Conservation (phyloP, 768 basidiomycete species). For the Agaricus sinodeliciosus region DNA sequence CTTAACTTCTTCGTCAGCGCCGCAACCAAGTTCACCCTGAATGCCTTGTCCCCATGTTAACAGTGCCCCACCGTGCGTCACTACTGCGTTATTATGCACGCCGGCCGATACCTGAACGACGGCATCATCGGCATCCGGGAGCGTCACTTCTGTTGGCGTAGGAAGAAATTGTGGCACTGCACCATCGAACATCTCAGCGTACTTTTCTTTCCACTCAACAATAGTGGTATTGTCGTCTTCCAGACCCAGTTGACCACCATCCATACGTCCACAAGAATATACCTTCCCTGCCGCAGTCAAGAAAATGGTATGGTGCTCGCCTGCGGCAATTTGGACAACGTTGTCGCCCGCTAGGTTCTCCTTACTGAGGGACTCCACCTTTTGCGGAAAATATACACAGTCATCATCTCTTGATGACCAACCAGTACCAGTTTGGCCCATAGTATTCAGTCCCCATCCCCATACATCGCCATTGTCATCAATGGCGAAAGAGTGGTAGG, state of each 20-base stretch:
- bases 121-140: slow-evolving; percentile 59
- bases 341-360: slow-evolving; percentile 51
- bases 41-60: slow-evolving; percentile 78
- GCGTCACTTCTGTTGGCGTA: slow-evolving; percentile 58
- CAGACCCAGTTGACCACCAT: slow-evolving; percentile 79
- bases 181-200: slow-evolving; percentile 36
- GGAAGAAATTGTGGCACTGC: slow-evolving; percentile 50
- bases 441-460: slow-evolving; percentile 95
- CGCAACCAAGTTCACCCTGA: slow-evolving; percentile 68
- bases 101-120: slow-evolving; percentile 64
- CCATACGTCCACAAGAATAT: slow-evolving; percentile 80
- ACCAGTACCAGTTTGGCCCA: slow-evolving; percentile 74
- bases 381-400: slow-evolving; percentile 57
- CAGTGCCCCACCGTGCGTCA: slow-evolving; percentile 60
- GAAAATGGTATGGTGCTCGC: slow-evolving; percentile 90
- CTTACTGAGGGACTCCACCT: slow-evolving; percentile 58
- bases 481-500: slow-evolving; percentile 87
- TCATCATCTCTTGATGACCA: slow-evolving; percentile 36
- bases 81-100: slow-evolving; percentile 64
- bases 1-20: slow-evolving; percentile 50
- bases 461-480: slow-evolving; percentile 78
- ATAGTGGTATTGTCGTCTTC: slow-evolving; percentile 58
- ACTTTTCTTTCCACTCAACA: slow-evolving; percentile 13
- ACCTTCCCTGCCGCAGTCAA: slow-evolving; percentile 78
- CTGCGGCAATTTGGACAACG: slow-evolving; percentile 71